Evolutionary conservation across 495 filamentous ascomycete genomes (phyloP), one percentile per base, ranked within the genome.

Genomic region (Immersiella caudata): DNA sequence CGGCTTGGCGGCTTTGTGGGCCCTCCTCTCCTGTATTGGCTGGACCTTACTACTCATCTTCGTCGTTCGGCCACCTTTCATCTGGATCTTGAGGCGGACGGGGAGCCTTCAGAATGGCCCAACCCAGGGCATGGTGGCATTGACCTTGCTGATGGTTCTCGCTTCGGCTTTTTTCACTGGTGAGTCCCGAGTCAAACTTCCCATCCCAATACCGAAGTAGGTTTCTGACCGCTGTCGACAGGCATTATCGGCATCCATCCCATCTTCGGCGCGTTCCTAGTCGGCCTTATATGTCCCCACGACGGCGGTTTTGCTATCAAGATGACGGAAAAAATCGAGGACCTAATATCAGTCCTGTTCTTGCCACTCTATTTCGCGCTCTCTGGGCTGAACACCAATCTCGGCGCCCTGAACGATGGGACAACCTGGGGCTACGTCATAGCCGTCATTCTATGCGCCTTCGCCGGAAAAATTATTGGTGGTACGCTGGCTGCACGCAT

Each of bases 271-370:
- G 85, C 82, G 52, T 99, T 99, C 74, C 76, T 97, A 18, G 86
- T 95, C 66, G 95, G 95, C 16, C 70, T 99, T 63, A 93, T 99
- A 64, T 97, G 94, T 74, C 95, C 95, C 0, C 95, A 97, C 72
- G 91, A 97, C 60, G 92, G 92, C 49, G 94, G 94, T 7, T 99
- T 97, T 77, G 91, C 93, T 20, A 96, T 97, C 75, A 93, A 95
- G 69, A 77, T 99, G 66, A 94, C 94, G 0, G 95, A 99, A 74
- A 99, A 98, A 81, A 87, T 99, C 61, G 95, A 99, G 75, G 95
- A 99, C 79, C 79, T 99, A 8, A 90, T 99, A 58, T 86, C 88
- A 0, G 87, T 93, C 24, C 81, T 99, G n/a, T 93, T 99, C 68
- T 81, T 97, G 14, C 95, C 95, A 0, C 88, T 99, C 4, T 99